Percentiles rank a stretch among this genome's conserved stretches.
phyloP scores from a whole-genome alignment of 768 basidiomycete genomes.

The Suillus clintonianus region DNA sequence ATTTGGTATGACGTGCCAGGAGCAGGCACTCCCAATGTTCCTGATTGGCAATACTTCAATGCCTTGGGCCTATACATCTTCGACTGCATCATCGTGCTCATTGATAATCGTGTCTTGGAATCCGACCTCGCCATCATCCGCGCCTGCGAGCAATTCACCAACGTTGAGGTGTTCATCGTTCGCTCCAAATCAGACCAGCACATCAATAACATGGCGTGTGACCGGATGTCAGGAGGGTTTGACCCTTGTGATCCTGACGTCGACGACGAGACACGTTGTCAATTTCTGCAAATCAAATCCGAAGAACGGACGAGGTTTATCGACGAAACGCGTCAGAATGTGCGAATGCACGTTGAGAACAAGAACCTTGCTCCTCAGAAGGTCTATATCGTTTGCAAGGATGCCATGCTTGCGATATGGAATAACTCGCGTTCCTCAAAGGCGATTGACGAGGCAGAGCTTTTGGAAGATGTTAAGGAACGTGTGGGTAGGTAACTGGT shows the following conservation, averaged over 20 bases:
- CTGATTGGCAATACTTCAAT: too few relatives aligned
- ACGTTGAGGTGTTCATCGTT: conserved; percentile 28
- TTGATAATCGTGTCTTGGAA: conserved; percentile 22
- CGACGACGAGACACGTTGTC: conserved; percentile 7
- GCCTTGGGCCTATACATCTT: too few relatives aligned
- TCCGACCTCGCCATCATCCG: conserved; percentile 10
- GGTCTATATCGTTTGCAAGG: conserved; percentile 18
- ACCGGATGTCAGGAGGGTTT: conserved; percentile 11
- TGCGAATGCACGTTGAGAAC: conserved; percentile 5
- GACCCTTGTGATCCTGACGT: conserved; percentile 20
- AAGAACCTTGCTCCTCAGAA: conserved; percentile 12
- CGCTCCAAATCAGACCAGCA: conserved; percentile 38
- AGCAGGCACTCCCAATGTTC: conserved; percentile 24
- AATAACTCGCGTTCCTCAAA: background rate
- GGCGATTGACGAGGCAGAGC: too few relatives aligned
- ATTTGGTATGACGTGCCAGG: conserved; percentile 33
- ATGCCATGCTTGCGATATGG: conserved; percentile 10
- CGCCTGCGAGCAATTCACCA: conserved; percentile 15
- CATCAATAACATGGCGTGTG: conserved; percentile 20
- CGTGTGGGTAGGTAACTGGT: too few relatives aligned
- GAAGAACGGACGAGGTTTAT: conserved; percentile 4
- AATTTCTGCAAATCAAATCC: conserved; percentile 3
- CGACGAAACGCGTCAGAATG: conserved; percentile 6
- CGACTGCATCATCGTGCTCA: too few relatives aligned
- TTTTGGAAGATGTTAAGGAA: too few relatives aligned